Base-by-base conservation (phyloP, 1,139 yeast genomes). In the Geotrichum carabidarum region DNA sequence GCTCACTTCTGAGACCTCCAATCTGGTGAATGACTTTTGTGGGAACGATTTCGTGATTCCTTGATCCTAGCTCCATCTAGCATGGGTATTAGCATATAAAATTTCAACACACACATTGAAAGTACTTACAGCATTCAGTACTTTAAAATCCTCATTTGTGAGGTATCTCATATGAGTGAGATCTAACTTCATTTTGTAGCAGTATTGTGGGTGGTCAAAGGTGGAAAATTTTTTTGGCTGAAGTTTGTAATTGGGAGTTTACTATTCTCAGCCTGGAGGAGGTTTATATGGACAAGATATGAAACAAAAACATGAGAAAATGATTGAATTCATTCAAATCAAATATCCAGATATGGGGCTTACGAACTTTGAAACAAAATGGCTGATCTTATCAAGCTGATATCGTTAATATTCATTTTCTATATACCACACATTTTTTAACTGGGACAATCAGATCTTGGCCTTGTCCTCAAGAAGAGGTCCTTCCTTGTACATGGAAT, bases 31-130 rank as follows among this genome's bases (percentile, higher is more conserved):
- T 90, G 74, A 93, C 73, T 48, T 79, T 78, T 0, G 96, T 88
- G 14, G 99, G 99, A 15, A 94, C 98, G 57, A 94, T 81, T 68
- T 93, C 97, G 71, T 94, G 99, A 69, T 87, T 90, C 62, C 88
- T 79, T 1, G 97, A 84, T 8, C 98, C 99, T 70, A 81, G 77
- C 68, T 93, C 99, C 8, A 73, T 66, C 58, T 63, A 38, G 9
- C 5, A 36, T 5, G 8, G 4, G 1, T n/a, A 27, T 32, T 34
- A 34, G 42, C 9, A 17, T 3, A 22, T 15, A 6, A 17, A n/a
- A 30, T 14, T 32, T 15, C 37, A 11, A 44, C 6, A 2, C 6
- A 7, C n/a, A 8, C n/a, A 38, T 37, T 8, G n/a, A 15, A 4
- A n/a, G 8, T 18, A 47, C 65, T 42, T 57, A 86, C 86, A 0